Conservation (phyloP, 2,329 filamentous ascomycete species). For the Sporothrix pallida region DNA sequence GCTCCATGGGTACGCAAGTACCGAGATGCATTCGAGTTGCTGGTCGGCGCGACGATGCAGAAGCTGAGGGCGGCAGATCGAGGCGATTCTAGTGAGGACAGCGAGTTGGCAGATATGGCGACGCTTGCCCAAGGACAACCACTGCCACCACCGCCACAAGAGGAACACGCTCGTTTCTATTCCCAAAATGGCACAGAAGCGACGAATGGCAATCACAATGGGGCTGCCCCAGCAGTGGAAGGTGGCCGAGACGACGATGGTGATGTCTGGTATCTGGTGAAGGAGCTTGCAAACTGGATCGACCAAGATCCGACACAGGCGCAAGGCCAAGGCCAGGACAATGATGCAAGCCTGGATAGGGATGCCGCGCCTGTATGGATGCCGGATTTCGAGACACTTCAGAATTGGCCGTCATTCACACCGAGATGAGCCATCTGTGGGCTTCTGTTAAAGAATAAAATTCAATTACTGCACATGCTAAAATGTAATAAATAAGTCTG, state of each 20-base stretch:
- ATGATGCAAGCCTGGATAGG: background rate
- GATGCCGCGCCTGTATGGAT: slow-evolving; percentile 28
- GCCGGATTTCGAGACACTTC: slow-evolving; percentile 31
- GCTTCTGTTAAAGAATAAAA: too few species aligned
- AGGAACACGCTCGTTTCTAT: background rate
- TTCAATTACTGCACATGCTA: too few species aligned
- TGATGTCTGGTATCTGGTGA: slow-evolving; percentile 25
- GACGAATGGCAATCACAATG: too few species aligned
- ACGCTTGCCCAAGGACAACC: background rate
- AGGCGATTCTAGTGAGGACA: background rate
- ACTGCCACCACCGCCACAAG: background rate
- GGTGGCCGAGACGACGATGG: background rate
- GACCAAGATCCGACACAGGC: slow-evolving; percentile 13
- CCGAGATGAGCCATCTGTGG: background rate
- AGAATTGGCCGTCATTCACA: slow-evolving; percentile 9
- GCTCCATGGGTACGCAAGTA: slow-evolving; percentile 56
- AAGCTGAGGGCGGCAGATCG: slow-evolving; percentile 12
- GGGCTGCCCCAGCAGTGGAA: background rate
- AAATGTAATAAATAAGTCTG: too few species aligned
- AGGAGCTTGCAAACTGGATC: slow-evolving; percentile 32
- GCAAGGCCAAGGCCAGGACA: background rate
- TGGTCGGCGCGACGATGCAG: slow-evolving; percentile 55
- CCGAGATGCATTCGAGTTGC: slow-evolving; percentile 54
- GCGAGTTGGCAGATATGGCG: background rate
- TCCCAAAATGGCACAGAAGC: background rate